Base-by-base conservation (phyloP, 345 rosid species). In the Corchorus capsularis region DNA sequence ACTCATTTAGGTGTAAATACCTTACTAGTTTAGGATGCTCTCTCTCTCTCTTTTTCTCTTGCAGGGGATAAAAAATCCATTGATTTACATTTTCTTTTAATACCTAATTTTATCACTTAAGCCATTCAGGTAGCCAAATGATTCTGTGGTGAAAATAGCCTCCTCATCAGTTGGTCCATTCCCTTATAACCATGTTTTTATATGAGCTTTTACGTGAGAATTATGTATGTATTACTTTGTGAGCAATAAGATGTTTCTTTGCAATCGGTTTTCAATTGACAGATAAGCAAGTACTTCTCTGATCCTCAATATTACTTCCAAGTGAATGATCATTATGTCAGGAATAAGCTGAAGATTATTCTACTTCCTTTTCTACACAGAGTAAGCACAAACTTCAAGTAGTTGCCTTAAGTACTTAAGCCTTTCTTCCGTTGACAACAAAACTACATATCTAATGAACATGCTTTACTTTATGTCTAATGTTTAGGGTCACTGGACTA, bases 401-500 rank as follows among this genome's bases (percentile, higher is more conserved):
- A 3, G 22, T 6, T 69, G 41, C 56, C 70, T 78, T 41, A 17
- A 3, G 4, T 3, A 8, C 8, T 19, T 45, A 8, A 52, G 5
- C 47, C 27, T 35, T 34, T 53, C 43, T 17, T 12, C 9, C 55
- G 50, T 68, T 8, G 13, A 2, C 11, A 55, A 6, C 8, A 20
- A 35, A 22, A 9, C 3, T 56, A 19, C 22, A 32, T 9, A 69
- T 14, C 8, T 32, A 70, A 67, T 7, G 9, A 9, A 19, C 6
- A 13, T 15, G n/a, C 17, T 57, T 67, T 43, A 37, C 46, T 69
- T 71, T 5, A 63, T 46, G 43, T 39, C 46, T 74, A 53, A 46
- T 74, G 61, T 27, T 41, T 67, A 87, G 93, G 94, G 94, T 11
- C 94, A 87, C 22, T 88, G 97, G 97, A 89, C 90, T 3, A 83